These are phyloP conservation scores for Gossypium rotundifolium DNA, from an alignment of 345 rosid genomes.

Conservation along the genomic window DNA sequence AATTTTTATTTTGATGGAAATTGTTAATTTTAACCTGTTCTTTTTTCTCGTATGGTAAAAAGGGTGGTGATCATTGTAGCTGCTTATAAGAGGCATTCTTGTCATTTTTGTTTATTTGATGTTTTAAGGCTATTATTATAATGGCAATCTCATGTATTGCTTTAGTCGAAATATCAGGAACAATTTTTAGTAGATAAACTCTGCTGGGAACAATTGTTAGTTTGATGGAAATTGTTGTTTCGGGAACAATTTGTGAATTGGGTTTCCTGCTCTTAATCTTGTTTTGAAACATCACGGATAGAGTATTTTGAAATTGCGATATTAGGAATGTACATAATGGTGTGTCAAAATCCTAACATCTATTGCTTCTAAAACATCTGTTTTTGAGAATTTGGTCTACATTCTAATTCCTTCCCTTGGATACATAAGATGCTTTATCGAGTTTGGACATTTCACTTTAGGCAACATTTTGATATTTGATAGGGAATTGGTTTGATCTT, in stretches of 20 bases:
- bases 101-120: neutral
- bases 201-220: neutral
- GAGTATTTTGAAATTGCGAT: neutral
- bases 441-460: neutral
- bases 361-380: neutral
- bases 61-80: neutral
- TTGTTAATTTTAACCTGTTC: neutral
- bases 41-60: neutral
- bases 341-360: neutral
- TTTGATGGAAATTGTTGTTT: neutral
- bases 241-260: neutral
- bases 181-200: neutral
- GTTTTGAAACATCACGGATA: neutral
- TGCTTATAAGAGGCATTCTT: neutral
- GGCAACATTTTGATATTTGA: neutral
- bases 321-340: neutral
- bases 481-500: neutral
- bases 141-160: neutral
- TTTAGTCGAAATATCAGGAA: neutral
- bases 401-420: neutral
- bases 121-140: neutral
- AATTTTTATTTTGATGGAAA: neutral
- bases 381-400: neutral
- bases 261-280: neutral
- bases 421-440: neutral